Percentiles rank a stretch among this genome's conserved stretches.
Evolutionary conservation across 495 filamentous ascomycete genomes (phyloP).

Genomic region (Cercophora samala): DNA sequence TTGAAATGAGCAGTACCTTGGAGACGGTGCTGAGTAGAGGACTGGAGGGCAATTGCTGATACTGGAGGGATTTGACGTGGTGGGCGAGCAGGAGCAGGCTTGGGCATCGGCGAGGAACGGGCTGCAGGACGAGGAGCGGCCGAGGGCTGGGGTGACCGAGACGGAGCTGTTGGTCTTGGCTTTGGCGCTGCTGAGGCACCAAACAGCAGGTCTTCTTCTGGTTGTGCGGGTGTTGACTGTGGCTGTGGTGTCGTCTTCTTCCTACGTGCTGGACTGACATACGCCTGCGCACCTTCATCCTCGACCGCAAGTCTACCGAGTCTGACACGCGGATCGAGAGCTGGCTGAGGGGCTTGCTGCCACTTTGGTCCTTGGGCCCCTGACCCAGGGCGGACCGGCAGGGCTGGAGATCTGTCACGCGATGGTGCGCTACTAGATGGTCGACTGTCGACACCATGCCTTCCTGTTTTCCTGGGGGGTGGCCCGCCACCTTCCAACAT

Average conservation of each 20-base stretch:
- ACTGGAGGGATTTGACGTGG: slow-evolving; percentile 64
- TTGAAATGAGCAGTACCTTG: slow-evolving; percentile 87
- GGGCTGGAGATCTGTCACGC: slow-evolving; percentile 48
- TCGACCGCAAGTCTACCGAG: slow-evolving; percentile 70
- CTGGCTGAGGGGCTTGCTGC: slow-evolving; percentile 45
- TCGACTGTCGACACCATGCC: slow-evolving; percentile 26
- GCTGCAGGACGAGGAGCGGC: slow-evolving; percentile 38
- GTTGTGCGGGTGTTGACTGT: slow-evolving; percentile 38
- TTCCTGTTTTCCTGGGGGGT: slow-evolving; percentile 39
- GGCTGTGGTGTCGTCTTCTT: slow-evolving; percentile 59
- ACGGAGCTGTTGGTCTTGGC: slow-evolving; percentile 25
- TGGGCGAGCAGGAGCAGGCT: slow-evolving; percentile 39
- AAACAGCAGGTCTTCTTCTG: slow-evolving; percentile 58
- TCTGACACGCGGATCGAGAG: slow-evolving; percentile 55
- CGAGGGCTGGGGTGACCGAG: slow-evolving; percentile 30
- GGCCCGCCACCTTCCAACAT: slow-evolving; percentile 72
- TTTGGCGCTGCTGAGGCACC: slow-evolving; percentile 34
- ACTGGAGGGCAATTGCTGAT: slow-evolving; percentile 62
- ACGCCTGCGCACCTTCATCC: slow-evolving; percentile 78
- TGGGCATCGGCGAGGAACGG: slow-evolving; percentile 38
- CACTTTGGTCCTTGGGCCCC: slow-evolving; percentile 37
- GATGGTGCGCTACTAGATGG: slow-evolving; percentile 28
- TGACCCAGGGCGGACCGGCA: slow-evolving; percentile 30
- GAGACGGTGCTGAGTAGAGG: slow-evolving; percentile 70
- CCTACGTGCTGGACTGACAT: slow-evolving; percentile 83